Evolutionary conservation across 768 basidiomycete genomes (phyloP), one percentile per base, ranked within the genome.

Genomic region (Phlebiopsis flavidoalba): DNA sequence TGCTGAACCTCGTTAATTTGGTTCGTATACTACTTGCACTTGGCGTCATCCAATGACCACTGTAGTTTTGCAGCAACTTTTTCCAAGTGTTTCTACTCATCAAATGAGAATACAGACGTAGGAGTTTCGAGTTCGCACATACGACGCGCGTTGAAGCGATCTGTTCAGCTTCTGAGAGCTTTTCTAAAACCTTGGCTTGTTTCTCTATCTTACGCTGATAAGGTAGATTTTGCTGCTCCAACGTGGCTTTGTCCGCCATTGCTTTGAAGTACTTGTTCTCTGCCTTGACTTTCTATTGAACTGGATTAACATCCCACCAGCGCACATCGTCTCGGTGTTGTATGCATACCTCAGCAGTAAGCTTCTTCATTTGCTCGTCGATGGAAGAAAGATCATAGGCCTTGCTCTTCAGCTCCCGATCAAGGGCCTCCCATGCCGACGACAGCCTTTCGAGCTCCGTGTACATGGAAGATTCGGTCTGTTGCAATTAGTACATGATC

Each of bases 221-320:
- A 35, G 77, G 83, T 72, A 92, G 92, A 50, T 86, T 81, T 70
- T 94, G 91, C 1, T 77, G 77, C 35, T 94, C 91, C 2, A 87
- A 74, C 17, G 91, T 86, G 61, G 97, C 94, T 73, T 90, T 94
- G 60, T 89, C 87, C 33, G 94, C 86, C 87, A 96, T 91, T 2
- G 88, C 87, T 17, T 91, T 83, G 69, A 87, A 98, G 70, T 85
- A 98, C 72, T 95, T 98, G 77, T 95, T 96, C 61, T 98, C 95
- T 15, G 91, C 86, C 75, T 96, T 98, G 8, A 93, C 91, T 88
- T 92, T 93, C 93, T 98, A 73, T 37, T 50, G 45, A 43, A 49
- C 7, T 31, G 19, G 14, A 26, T 43, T 8, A 31, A 31, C 26
- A 31, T 48, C 37, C n/a, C 11, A 56, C 47, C 60, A 46, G 47